Evolutionary conservation across 306 rosid species (phyloP).

Genomic region (Astragalus glycyphyllos): DNA sequence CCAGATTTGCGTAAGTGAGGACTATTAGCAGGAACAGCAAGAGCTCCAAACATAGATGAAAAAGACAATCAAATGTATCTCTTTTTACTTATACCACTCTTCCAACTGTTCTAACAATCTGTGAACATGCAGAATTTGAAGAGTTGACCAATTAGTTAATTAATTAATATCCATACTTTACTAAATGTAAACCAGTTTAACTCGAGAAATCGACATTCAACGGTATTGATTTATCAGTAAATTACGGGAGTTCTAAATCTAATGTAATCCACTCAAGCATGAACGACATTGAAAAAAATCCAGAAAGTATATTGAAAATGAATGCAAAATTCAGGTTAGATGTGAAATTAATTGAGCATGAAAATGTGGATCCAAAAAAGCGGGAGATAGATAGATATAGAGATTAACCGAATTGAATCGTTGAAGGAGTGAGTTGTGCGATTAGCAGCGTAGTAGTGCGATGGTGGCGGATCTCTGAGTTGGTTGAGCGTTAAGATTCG

Average conservation of each 20-base stretch:
- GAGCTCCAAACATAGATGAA: conserved; percentile 88
- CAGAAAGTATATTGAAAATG: not conserved
- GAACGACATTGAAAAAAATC: conserved; percentile 25
- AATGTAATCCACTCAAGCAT: conserved; percentile 2
- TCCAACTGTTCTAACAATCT: conserved; percentile 48
- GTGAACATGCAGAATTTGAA: conserved; percentile 49
- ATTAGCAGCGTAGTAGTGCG: conserved; percentile 38
- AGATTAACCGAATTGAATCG: conserved; percentile 49
- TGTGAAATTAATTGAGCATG: conserved; percentile 37
- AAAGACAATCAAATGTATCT: conserved; percentile 44
- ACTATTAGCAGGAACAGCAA: conserved; percentile 64
- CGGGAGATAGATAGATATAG: not conserved
- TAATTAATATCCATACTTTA: not conserved
- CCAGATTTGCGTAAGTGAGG: conserved; percentile 97
- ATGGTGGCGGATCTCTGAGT: conserved; percentile 53
- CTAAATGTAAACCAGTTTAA: conserved; percentile 21
- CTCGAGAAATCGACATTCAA: not conserved
- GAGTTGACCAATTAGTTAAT: not conserved
- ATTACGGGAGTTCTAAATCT: not conserved
- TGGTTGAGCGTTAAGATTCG: conserved; percentile 48
- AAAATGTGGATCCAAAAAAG: conserved; percentile 34
- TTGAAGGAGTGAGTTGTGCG: conserved; percentile 2
- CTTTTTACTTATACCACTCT: conserved; percentile 27
- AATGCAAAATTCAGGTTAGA: not conserved
- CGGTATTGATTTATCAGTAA: conserved; percentile 1